These are phyloP conservation scores for Colletotrichum paranaense DNA, from an alignment of 2,329 filamentous ascomycete species.

Conservation along the genomic window DNA sequence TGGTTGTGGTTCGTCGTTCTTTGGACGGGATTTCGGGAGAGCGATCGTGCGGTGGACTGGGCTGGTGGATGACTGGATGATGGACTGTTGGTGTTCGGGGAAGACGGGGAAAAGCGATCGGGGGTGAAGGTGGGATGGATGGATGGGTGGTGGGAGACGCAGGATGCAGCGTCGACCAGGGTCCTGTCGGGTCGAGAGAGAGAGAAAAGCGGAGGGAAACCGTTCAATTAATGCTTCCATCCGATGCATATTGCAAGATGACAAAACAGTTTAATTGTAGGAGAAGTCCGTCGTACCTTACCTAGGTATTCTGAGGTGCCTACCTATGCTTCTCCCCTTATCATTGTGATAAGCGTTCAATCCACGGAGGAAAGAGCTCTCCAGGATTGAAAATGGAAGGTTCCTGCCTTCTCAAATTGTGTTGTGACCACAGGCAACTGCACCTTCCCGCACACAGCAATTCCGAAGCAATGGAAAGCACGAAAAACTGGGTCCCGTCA, in stretches of 20 bases:
- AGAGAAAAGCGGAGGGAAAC: background rate
- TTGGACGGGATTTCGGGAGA: background rate
- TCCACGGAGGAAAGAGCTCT: background rate
- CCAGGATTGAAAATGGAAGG: too few relatives aligned
- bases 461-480: background rate
- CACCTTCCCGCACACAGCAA: background rate
- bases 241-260: too few relatives aligned
- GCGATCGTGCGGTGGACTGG: background rate
- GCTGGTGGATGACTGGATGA: background rate
- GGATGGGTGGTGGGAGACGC: background rate
- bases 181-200: background rate
- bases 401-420: background rate
- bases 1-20: conserved; percentile 1
- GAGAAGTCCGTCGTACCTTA: too few relatives aligned
- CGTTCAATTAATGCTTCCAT: too few relatives aligned
- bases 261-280: too few relatives aligned
- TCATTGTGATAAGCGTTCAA: background rate
- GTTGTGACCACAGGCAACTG: background rate
- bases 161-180: background rate
- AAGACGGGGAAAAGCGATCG: background rate
- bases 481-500: background rate
- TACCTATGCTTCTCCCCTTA: background rate
- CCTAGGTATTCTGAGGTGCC: too few relatives aligned
- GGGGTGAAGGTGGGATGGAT: background rate
- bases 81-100: background rate